Conservation (phyloP, 768 basidiomycete genomes). For the Symmetrospora coprosmae region DNA sequence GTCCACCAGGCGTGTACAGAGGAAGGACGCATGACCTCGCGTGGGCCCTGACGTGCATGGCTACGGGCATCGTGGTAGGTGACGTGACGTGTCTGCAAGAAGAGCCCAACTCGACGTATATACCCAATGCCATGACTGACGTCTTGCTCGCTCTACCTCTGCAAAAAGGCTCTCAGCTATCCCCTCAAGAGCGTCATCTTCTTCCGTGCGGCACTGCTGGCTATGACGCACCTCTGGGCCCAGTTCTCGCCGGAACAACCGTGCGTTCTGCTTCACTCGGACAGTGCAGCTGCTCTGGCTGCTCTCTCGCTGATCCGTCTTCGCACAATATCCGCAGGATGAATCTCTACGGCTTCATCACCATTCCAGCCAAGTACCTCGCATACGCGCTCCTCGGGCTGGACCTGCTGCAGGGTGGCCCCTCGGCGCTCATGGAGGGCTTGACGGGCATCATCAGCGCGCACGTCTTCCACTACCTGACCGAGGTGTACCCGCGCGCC, state of each 20-base stretch:
- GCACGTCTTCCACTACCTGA: constrained; percentile 43
- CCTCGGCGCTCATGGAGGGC: constrained; percentile 45
- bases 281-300: too few species aligned
- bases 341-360: constrained; percentile 64
- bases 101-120: background rate
- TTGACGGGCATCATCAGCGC: constrained; percentile 62
- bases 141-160: too few species aligned
- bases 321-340: constrained; percentile 44
- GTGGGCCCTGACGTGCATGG: constrained; percentile 23
- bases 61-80: constrained; percentile 23
- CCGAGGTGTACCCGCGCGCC: constrained; percentile 12
- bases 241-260: constrained; percentile 21
- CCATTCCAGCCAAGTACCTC: constrained; percentile 55
- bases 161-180: constrained; percentile 43
- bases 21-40: background rate
- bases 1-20: constrained; percentile 5
- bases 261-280: background rate
- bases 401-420: constrained; percentile 50
- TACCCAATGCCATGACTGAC: background rate
- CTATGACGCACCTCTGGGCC: constrained; percentile 50
- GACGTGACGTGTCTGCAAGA: background rate
- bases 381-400: constrained; percentile 61
- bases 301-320: background rate
- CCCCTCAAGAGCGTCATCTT: constrained; percentile 50
- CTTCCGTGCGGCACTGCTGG: constrained; percentile 52